These are phyloP conservation scores for Cyclostephanos tholiformis DNA, from an alignment of 108 stramenopile genomes.

Conservation along the genomic window DNA sequence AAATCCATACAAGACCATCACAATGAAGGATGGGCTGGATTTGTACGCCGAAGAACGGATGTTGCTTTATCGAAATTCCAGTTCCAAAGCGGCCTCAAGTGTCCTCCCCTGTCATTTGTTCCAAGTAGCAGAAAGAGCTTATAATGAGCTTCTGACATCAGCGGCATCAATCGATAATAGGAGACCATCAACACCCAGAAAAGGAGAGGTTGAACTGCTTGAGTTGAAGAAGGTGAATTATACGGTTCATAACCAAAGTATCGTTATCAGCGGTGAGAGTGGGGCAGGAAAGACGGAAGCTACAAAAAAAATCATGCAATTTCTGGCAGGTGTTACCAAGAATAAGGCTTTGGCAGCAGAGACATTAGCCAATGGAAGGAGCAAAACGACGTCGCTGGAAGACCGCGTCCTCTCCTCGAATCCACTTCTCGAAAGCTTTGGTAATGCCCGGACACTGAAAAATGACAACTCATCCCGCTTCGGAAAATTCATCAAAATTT, in stretches of 20 bases:
- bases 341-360: conserved; percentile 15
- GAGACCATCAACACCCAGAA: conserved; percentile 35
- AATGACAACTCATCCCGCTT: conserved; percentile 95
- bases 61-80: conserved; percentile 65
- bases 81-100: conserved; percentile 13
- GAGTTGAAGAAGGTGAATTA: conserved; percentile 48
- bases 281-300: conserved; percentile 96
- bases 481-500: conserved; percentile 94
- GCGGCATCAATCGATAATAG: conserved; percentile 27
- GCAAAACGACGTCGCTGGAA: conserved; percentile 73
- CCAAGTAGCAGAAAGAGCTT: conserved; percentile 87
- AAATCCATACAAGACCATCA: conserved; percentile 92
- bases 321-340: conserved; percentile 85
- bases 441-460: conserved; percentile 87
- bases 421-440: conserved; percentile 91
- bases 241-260: conserved; percentile 68
- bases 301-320: conserved; percentile 96
- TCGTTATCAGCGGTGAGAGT: conserved; percentile 89
- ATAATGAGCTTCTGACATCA: conserved; percentile 66
- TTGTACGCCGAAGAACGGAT: conserved; percentile 76
- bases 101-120: conserved; percentile 82
- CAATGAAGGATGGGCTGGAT: conserved; percentile 49
- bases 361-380: conserved; percentile 32
- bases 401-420: conserved; percentile 88
- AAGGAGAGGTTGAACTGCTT: conserved; percentile 62